phyloP scores from a whole-genome alignment of 2,329 filamentous ascomycete genomes.

The Teratosphaeria gauchensis region DNA sequence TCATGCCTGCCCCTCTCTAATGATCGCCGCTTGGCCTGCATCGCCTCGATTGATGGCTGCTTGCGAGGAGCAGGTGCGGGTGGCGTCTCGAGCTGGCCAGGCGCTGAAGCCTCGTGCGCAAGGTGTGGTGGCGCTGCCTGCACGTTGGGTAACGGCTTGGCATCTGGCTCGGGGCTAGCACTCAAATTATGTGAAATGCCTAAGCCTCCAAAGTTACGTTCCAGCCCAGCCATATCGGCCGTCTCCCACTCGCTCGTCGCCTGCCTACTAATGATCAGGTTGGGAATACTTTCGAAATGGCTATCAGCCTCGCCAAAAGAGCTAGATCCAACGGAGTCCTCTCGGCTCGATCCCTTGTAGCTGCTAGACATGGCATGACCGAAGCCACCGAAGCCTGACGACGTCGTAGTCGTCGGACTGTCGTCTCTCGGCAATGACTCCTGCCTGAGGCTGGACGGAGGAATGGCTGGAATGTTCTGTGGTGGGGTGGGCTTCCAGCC shows the following conservation, averaged over 20 bases:
- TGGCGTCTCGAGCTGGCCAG: slow-evolving; percentile 31
- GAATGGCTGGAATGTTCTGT: slow-evolving; percentile 46
- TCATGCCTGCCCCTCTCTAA: slow-evolving; percentile 64
- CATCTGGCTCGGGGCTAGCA: slow-evolving; percentile 13
- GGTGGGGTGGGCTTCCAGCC: slow-evolving; percentile 39
- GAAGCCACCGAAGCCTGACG: slow-evolving; percentile 57
- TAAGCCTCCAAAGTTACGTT: slow-evolving; percentile 50
- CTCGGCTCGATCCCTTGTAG: slow-evolving; percentile 68
- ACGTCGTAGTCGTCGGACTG: slow-evolving; percentile 71
- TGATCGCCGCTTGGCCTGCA: slow-evolving; percentile 64
- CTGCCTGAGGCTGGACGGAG: slow-evolving; percentile 55
- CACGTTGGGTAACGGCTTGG: slow-evolving; percentile 7
- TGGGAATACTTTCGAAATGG: slow-evolving; percentile 64
- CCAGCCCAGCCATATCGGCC: slow-evolving; percentile 43
- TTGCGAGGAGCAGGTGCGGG: slow-evolving; percentile 38
- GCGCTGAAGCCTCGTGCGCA: slow-evolving; percentile 57
- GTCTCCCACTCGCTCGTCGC: slow-evolving; percentile 67
- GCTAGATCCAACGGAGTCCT: slow-evolving; percentile 76
- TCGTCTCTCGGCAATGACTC: slow-evolving; percentile 59
- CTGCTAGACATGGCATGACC: slow-evolving; percentile 57
- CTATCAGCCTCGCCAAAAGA: slow-evolving; percentile 81
- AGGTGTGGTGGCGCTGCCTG: slow-evolving; percentile 42
- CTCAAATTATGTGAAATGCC: slow-evolving; percentile 47
- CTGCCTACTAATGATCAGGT: slow-evolving; percentile 63
- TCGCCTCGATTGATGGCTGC: slow-evolving; percentile 62